Conservation (phyloP, 2,329 filamentous ascomycete genomes). For the Herpotrichia juniperi region DNA sequence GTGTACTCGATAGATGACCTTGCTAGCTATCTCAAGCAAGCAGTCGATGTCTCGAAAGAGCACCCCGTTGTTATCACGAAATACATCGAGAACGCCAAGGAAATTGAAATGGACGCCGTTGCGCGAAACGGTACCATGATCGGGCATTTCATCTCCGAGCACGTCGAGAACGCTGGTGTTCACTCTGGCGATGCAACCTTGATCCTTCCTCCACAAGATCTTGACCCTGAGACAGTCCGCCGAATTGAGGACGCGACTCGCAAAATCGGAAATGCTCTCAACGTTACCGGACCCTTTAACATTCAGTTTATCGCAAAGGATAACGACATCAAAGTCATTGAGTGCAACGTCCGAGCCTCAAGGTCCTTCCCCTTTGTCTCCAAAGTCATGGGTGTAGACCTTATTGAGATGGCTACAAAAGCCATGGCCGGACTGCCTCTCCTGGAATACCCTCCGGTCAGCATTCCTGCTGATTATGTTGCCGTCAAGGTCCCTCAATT, state of each 20-base stretch:
- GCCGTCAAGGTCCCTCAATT: conserved; percentile 99
- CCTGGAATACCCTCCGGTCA: conserved; percentile 77
- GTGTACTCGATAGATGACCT: conserved; percentile 96
- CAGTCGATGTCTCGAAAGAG: conserved; percentile 89
- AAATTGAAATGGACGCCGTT: conserved; percentile 99
- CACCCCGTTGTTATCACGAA: conserved; percentile 99
- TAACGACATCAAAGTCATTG: conserved; percentile 99
- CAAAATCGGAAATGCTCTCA: conserved; percentile 92
- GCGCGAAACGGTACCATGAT: conserved; percentile 87
- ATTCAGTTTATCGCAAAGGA: conserved; percentile 99
- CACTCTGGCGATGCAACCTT: conserved; percentile 97
- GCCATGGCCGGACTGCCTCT: conserved; percentile 89
- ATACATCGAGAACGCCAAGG: conserved; percentile 99
- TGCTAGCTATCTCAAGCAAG: conserved; percentile 85
- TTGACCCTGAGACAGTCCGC: conserved; percentile 84
- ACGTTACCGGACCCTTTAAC: conserved; percentile 96
- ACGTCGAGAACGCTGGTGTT: conserved; percentile 97
- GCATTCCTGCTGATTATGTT: conserved; percentile 80
- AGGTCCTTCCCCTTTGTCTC: conserved; percentile 98
- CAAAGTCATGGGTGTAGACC: conserved; percentile 96
- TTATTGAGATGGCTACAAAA: conserved; percentile 98
- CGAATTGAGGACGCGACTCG: conserved; percentile 93
- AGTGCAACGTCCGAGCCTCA: conserved; percentile 96
- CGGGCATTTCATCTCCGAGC: conserved; percentile 96
- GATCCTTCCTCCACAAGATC: conserved; percentile 91